phyloP scores from a whole-genome alignment of 805 yeast species.

The Lipomyces yamanashiensis region DNA sequence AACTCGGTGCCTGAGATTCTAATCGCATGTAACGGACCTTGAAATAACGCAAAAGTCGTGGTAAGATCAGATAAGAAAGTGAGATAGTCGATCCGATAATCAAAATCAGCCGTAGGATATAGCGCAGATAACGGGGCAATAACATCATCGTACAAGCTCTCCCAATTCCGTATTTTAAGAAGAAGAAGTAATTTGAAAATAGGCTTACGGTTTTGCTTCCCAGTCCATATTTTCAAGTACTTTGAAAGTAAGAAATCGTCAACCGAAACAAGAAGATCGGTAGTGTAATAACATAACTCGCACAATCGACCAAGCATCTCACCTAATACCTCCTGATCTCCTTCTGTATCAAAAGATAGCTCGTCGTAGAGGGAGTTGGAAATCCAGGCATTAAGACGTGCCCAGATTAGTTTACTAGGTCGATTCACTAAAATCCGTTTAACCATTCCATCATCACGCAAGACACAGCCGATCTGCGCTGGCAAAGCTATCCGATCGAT shows the following conservation, averaged over 20 bases:
- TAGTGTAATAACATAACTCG: slow-evolving; percentile 16
- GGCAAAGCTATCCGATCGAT: slow-evolving; percentile 25
- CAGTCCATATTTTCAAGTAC: slow-evolving; percentile 23
- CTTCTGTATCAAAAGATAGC: background rate
- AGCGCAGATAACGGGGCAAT: slow-evolving; percentile 1
- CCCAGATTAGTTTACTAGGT: slow-evolving; percentile 22
- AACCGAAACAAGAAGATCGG: slow-evolving; percentile 8
- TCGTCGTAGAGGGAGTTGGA: slow-evolving; percentile 16
- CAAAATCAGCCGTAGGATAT: background rate
- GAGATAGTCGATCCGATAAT: slow-evolving; percentile 2
- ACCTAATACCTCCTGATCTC: slow-evolving; percentile 2
- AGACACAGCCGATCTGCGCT: slow-evolving; percentile 30
- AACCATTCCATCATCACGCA: slow-evolving; percentile 26
- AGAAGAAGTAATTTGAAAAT: slow-evolving; percentile 14
- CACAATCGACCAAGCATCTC: slow-evolving; percentile 14
- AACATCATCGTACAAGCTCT: slow-evolving; percentile 1
- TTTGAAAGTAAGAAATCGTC: slow-evolving; percentile 18
- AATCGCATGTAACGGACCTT: slow-evolving; percentile 4
- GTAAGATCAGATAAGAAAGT: background rate
- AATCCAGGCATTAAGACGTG: slow-evolving; percentile 26
- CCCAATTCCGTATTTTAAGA: slow-evolving; percentile 12
- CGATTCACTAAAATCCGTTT: slow-evolving; percentile 21
- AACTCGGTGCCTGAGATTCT: background rate
- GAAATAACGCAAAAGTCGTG: background rate
- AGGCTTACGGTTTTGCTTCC: slow-evolving; percentile 3